Evolutionary conservation across 1,284 basidiomycete genomes (phyloP).

Genomic region (Trichosporon asahii): DNA sequence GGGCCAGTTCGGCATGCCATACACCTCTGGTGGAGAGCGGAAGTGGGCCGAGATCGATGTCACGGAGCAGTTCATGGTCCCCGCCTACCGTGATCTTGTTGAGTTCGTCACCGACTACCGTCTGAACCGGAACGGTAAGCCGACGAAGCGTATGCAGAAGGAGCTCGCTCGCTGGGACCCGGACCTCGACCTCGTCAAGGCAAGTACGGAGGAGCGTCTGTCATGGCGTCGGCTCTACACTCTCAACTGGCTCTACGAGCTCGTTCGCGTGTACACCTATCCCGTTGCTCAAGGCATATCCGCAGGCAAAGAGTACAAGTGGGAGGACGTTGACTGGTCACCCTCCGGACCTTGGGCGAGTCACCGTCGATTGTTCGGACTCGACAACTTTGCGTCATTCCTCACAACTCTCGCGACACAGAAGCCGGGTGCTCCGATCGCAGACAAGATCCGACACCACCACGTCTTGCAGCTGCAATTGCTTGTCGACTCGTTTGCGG

Average conservation of each 20-base stretch:
- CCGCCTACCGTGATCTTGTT: constrained; percentile 4
- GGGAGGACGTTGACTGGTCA: background rate
- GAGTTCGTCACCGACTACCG: constrained; percentile 4
- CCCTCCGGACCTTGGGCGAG: background rate
- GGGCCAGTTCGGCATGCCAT: background rate
- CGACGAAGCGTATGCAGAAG: constrained; percentile 5
- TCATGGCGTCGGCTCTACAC: background rate
- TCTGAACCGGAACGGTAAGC: background rate
- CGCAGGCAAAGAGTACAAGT: background rate
- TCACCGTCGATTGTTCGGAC: background rate
- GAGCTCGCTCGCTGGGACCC: background rate
- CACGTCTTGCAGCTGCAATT: constrained; percentile 4
- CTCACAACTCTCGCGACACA: background rate
- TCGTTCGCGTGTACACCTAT: background rate
- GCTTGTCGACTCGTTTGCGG: background rate
- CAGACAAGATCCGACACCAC: background rate
- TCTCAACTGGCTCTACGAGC: constrained; percentile 13
- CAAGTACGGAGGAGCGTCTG: background rate
- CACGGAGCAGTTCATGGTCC: background rate
- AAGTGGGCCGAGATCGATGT: background rate
- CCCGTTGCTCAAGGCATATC: background rate
- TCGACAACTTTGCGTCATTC: constrained; percentile 1
- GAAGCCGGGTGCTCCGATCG: background rate
- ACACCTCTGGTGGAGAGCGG: background rate
- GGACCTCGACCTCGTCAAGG: background rate